Base-by-base conservation (phyloP, 768 basidiomycete species). In the Hypholoma fasciculare region DNA sequence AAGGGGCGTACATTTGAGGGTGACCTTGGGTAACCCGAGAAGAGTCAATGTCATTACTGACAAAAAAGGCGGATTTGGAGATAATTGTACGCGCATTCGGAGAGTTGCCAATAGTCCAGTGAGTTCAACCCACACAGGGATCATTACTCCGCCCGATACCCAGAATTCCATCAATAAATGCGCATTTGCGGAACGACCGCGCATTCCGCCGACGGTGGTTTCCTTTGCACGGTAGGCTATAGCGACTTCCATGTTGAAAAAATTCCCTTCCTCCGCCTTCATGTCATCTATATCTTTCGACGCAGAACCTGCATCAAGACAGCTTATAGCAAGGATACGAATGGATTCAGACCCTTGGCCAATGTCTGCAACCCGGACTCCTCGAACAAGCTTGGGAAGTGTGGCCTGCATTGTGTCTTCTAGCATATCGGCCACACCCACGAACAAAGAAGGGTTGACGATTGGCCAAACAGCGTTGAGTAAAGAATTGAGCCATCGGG, bases 141-240 rank as follows among this genome's bases (percentile, higher is more conserved):
- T 70, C n/a, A 79, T 74, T 20, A 78, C 47, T 4, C 75, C 75
- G 1, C 72, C 76, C 0, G 74, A 61, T 13, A 87, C 64, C 72
- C 83, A 87, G 71, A 93, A 90, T 63, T 92, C 81, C 63, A 90
- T 78, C 13, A 91, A 70, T 30, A 92, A 68, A 64, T 89, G 85
- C 8, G 85, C 78, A 67, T 90, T 87, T 47, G 80, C 77, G 6
- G 83, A 77, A 12, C 83, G 74, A 9, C 72, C 71, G 46, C 73
- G 71, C 23, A 78, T 64, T 26, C 70, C 67, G 16, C 65, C 66
- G 2, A 69, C 66, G 14, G 81, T 82, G 2, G 67, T 63, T 1
- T 84, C 81, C 26, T 78, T 69, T 3, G 87, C 83, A 27, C 81
- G 80, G 69, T 90, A 92, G 0, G 84, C 83, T 54, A 92, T 74